Evolutionary conservation across 108 stramenopile genomes (phyloP).

Genomic region (Skeletonema menzelii): DNA sequence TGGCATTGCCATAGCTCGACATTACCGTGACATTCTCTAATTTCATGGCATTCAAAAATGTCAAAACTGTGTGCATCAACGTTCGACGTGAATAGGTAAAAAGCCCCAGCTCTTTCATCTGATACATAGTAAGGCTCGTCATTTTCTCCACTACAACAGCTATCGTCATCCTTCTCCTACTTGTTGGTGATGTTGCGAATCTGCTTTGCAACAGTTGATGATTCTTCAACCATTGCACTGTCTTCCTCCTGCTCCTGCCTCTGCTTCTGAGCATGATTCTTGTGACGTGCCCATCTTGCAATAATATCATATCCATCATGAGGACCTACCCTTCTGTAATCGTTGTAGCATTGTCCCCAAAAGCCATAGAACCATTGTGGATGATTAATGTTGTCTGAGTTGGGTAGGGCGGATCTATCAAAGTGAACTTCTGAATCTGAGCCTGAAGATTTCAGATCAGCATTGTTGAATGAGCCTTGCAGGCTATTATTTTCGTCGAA

Average conservation of each 20-base stretch:
- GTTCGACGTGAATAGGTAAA: conserved; percentile 53
- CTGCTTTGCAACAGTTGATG: conserved; percentile 4
- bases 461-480: background rate
- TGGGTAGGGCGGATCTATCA: background rate
- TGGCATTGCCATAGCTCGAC: conserved; percentile 45
- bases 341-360: conserved; percentile 49
- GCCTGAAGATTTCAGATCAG: background rate
- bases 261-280: background rate
- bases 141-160: background rate
- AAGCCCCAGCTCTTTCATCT: conserved; percentile 42
- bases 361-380: conserved; percentile 50
- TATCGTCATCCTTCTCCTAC: conserved; percentile 7
- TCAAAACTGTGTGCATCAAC: conserved; percentile 52
- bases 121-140: conserved; percentile 40
- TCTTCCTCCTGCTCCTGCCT: background rate
- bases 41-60: conserved; percentile 44
- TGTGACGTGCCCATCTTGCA: conserved; percentile 41
- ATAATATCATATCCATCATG: conserved; percentile 61
- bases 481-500: background rate
- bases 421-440: background rate
- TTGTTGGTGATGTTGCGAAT: conserved; percentile 22
- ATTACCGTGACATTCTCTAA: conserved; percentile 48
- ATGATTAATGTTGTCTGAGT: conserved; percentile 8
- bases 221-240: background rate
- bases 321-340: conserved; percentile 41